Percentiles rank a stretch among this genome's conserved stretches.
These are phyloP conservation scores for Mortierella sp. DNA, from an alignment of 371 early-diverging fungal genomes.

Conservation along the genomic window DNA sequence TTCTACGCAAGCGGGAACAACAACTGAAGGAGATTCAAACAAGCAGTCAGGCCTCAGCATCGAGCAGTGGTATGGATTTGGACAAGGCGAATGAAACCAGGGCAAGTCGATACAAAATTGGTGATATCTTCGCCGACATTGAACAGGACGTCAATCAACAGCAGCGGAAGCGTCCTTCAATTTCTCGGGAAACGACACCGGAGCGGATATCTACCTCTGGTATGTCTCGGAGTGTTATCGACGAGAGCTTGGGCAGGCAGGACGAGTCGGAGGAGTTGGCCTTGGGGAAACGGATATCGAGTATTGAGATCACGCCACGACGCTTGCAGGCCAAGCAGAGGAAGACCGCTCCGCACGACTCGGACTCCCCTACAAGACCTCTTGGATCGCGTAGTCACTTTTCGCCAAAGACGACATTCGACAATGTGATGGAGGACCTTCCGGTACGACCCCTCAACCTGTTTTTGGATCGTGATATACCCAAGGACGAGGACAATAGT, in stretches of 20 bases:
- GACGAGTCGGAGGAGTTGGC: slow-evolving; percentile 37
- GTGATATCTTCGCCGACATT: background rate
- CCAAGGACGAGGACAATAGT: slow-evolving; percentile 15
- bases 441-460: slow-evolving; percentile 13
- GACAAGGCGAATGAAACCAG: background rate
- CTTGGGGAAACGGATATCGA: slow-evolving; percentile 48
- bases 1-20: slow-evolving; percentile 22
- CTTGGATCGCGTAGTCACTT: background rate
- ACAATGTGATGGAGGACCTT: background rate
- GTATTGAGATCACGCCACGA: slow-evolving; percentile 45
- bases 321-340: slow-evolving; percentile 38
- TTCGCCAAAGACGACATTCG: background rate
- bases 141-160: background rate
- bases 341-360: slow-evolving; percentile 1
- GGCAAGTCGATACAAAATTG: background rate
- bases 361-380: slow-evolving; percentile 7
- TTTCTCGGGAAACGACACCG: slow-evolving; percentile 15
- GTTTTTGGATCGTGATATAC: slow-evolving; percentile 34
- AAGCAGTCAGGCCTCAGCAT: background rate
- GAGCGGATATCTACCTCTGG: background rate
- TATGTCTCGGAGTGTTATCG: background rate
- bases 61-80: background rate
- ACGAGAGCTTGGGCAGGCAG: background rate
- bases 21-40: slow-evolving; percentile 27
- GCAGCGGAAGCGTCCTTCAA: background rate